Conservation (phyloP, 805 yeast genomes). For the Debaryomyces maramus region DNA sequence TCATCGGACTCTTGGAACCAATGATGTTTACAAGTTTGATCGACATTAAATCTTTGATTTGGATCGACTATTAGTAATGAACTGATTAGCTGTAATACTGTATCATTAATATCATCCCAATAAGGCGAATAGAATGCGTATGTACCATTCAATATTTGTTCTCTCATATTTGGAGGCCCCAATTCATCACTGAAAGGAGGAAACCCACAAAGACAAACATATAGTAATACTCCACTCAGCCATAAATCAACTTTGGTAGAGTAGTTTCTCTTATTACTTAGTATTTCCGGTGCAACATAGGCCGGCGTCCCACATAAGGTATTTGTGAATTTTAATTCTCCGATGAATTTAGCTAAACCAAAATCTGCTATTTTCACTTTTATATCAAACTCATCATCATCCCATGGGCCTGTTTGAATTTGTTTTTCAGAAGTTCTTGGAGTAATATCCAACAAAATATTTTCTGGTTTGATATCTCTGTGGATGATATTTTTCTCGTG, state of each 20-base stretch:
- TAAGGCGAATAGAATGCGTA: constrained; percentile 78
- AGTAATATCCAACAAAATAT: constrained; percentile 49
- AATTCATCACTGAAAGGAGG: constrained; percentile 84
- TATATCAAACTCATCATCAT: constrained; percentile 57
- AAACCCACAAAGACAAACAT: constrained; percentile 79
- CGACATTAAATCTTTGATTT: constrained; percentile 40
- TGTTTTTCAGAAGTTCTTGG: constrained; percentile 34
- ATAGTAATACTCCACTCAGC: constrained; percentile 78
- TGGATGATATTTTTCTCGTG: constrained; percentile 44
- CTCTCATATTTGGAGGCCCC: constrained; percentile 77
- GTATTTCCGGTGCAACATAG: constrained; percentile 81
- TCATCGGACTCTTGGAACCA: constrained; percentile 40
- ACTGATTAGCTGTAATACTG: constrained; percentile 64
- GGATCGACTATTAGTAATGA: constrained; percentile 58
- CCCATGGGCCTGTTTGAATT: constrained; percentile 55
- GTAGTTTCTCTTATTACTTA: constrained; percentile 56
- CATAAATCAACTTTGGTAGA: constrained; percentile 76
- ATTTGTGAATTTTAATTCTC: constrained; percentile 70
- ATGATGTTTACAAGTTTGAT: constrained; percentile 38
- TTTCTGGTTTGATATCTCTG: constrained; percentile 48
- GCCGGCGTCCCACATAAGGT: constrained; percentile 88
- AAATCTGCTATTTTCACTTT: constrained; percentile 80
- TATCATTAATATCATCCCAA: constrained; percentile 71
- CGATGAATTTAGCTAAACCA: constrained; percentile 70
- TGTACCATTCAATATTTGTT: constrained; percentile 65